Evolutionary conservation across 1,284 basidiomycete species (phyloP), one percentile per base, ranked within the genome.

Genomic region (Vanrija sp.): DNA sequence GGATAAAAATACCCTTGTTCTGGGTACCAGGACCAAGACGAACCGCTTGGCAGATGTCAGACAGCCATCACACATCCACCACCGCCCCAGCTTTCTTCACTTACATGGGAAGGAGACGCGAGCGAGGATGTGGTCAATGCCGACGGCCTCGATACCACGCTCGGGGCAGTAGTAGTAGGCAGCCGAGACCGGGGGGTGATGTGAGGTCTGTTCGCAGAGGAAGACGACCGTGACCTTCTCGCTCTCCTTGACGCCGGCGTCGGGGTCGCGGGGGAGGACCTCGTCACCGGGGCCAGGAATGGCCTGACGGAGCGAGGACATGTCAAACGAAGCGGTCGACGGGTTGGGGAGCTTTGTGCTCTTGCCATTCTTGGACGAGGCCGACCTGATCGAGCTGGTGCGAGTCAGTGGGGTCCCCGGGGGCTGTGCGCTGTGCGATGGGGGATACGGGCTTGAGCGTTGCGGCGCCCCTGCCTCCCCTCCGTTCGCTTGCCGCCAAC

Each of bases 181-280:
- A 1, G 90, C 87, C 1, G 91, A 96, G 43, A 98, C 84, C 2
- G 95, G 95, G 0, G 95, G 96, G 68, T 98, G 95, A 77, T 98
- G 95, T 9, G 91, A 96, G 43, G 97, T 86, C 77, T 95, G 91
- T 69, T 89, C 87, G 25, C 86, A 88, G 57, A 89, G 72, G 74
- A 83, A 89, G 3, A 83, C 83, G 43, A 91, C 83, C 12, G 87
- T 85, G 23, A 86, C 76, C 38, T 79, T 80, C 52, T 78, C 78
- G 28, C 64, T 73, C 19, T 74, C 76, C n/a, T 66, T 61, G 9
- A 75, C 73, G 9, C 71, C 76, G 5, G 76, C 78, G 57, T 78
- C 79, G 3, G 69, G 67, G 9, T 74, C 71, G 15, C 62, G 66
- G 15, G 70, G 66, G 34, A 72, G 64, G 23, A 74, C 65, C 55